phyloP scores from a whole-genome alignment of 2,329 filamentous ascomycete genomes.

The Colletotrichum euphorbiae region DNA sequence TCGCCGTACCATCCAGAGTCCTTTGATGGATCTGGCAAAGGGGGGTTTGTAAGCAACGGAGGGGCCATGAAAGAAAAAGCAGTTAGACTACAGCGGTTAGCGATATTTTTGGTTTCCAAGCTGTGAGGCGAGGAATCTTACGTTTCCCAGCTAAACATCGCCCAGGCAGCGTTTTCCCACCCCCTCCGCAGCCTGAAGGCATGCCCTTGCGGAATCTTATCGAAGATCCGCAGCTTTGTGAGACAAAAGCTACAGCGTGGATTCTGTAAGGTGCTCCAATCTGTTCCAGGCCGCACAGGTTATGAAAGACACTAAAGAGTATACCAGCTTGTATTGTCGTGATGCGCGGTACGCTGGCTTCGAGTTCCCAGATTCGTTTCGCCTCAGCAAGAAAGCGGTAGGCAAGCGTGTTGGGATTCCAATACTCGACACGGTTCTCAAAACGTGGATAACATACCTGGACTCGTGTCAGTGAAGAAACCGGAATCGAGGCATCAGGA shows the following conservation, averaged over 20 bases:
- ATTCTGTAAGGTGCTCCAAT: constrained; percentile 50
- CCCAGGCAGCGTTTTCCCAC: background rate
- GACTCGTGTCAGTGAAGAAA: background rate
- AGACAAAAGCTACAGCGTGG: constrained; percentile 50
- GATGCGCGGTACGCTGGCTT: constrained; percentile 44
- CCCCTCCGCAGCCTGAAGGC: background rate
- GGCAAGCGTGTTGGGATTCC: constrained; percentile 49
- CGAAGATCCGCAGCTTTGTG: constrained; percentile 43
- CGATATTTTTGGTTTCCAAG: background rate
- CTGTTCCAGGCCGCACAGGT: constrained; percentile 51
- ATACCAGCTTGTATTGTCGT: constrained; percentile 53
- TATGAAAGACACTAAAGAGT: constrained; percentile 48
- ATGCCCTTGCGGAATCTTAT: background rate
- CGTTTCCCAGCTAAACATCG: constrained; percentile 1
- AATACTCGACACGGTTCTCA: constrained; percentile 49
- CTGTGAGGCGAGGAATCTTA: background rate
- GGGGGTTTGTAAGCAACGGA: constrained; percentile 47
- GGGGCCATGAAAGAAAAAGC: constrained; percentile 43
- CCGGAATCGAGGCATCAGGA: constrained; percentile 16
- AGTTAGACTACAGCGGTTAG: constrained; percentile 39
- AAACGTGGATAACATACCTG: constrained; percentile 48
- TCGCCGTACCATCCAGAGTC: constrained; percentile 50
- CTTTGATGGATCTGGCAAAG: constrained; percentile 47
- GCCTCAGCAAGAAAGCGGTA: constrained; percentile 55
- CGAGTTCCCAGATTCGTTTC: constrained; percentile 52